phyloP scores from a whole-genome alignment of 73 alveolate genomes.

The Tetrahymena malaccensis region DNA sequence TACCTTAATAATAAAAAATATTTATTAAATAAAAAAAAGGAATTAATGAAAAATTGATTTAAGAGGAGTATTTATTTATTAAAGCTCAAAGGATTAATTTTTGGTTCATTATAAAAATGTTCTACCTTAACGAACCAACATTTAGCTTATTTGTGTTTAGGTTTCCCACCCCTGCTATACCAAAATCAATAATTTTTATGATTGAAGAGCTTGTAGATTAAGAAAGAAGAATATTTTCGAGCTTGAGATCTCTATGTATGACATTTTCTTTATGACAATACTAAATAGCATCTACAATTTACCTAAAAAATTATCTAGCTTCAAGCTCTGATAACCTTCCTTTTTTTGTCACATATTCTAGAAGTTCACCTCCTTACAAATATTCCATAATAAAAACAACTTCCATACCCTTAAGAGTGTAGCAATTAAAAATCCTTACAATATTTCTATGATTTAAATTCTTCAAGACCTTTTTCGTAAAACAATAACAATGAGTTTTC shows the following conservation, averaged over 20 bases:
- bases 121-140: slow-evolving; percentile 18
- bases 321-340: slow-evolving; percentile 62
- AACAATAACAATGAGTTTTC: slow-evolving; percentile 54
- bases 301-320: slow-evolving; percentile 53
- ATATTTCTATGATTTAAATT: slow-evolving; percentile 35
- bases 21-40: too few relatives aligned
- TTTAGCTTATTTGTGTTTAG: slow-evolving; percentile 14
- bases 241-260: slow-evolving; percentile 74
- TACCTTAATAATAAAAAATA: not conserved
- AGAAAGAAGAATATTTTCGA: slow-evolving; percentile 73
- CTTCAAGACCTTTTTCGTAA: slow-evolving; percentile 54
- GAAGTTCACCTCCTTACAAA: slow-evolving; percentile 77
- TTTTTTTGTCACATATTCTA: slow-evolving; percentile 65
- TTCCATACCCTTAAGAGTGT: slow-evolving; percentile 74
- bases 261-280: slow-evolving; percentile 67
- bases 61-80: too few relatives aligned
- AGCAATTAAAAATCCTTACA: slow-evolving; percentile 56
- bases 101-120: too few relatives aligned
- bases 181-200: slow-evolving; percentile 93
- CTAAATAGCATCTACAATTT: slow-evolving; percentile 59
- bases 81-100: not conserved
- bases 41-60: too few relatives aligned
- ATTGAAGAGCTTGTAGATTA: slow-evolving; percentile 49
- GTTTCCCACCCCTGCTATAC: slow-evolving; percentile 52
- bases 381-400: slow-evolving; percentile 92